A percentile compares a stretch with the other conserved stretches of the same genome.
phyloP scores from a whole-genome alignment of 2,329 filamentous ascomycete species.

The Fusarium napiforme region DNA sequence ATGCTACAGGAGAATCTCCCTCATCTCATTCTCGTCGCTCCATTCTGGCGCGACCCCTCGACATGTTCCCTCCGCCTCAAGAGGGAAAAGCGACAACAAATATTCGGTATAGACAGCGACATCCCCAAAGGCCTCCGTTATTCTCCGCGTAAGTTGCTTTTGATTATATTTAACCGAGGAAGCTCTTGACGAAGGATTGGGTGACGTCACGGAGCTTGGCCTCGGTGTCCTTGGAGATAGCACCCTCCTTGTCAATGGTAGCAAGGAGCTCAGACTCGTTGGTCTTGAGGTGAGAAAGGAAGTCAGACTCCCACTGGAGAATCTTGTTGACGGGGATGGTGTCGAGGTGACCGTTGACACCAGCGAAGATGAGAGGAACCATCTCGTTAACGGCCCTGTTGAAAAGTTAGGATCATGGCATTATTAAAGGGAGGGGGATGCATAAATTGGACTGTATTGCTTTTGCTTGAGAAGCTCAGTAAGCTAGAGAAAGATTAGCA shows the following conservation, averaged over 20 bases:
- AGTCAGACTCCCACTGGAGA: slow-evolving; percentile 92
- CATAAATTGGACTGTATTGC: too few relatives aligned
- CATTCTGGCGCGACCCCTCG: slow-evolving; percentile 59
- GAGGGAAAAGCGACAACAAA: slow-evolving; percentile 59
- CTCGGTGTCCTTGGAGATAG: slow-evolving; percentile 94
- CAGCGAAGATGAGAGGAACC: slow-evolving; percentile 98
- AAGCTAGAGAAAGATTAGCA: slow-evolving; percentile 61
- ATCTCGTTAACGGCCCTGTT: slow-evolving; percentile 88
- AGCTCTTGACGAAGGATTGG: slow-evolving; percentile 90
- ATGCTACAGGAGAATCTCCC: slow-evolving; percentile 60
- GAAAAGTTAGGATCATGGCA: background rate
- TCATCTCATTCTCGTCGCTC: slow-evolving; percentile 57
- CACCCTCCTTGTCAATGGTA: slow-evolving; percentile 94
- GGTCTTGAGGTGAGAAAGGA: slow-evolving; percentile 89
- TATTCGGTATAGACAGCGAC: slow-evolving; percentile 61
- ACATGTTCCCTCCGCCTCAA: slow-evolving; percentile 58
- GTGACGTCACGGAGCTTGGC: slow-evolving; percentile 82
- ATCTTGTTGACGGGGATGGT: slow-evolving; percentile 89
- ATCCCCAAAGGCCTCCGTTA: slow-evolving; percentile 51
- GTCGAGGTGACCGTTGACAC: slow-evolving; percentile 98
- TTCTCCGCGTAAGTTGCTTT: slow-evolving; percentile 46
- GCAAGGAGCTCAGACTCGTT: slow-evolving; percentile 87
- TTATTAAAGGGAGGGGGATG: too few relatives aligned
- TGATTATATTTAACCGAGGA: slow-evolving; percentile 66
- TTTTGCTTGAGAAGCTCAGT: slow-evolving; percentile 97